Evolutionary conservation across 2,329 filamentous ascomycete genomes (phyloP).

Genomic region (Epichloe baconii): DNA sequence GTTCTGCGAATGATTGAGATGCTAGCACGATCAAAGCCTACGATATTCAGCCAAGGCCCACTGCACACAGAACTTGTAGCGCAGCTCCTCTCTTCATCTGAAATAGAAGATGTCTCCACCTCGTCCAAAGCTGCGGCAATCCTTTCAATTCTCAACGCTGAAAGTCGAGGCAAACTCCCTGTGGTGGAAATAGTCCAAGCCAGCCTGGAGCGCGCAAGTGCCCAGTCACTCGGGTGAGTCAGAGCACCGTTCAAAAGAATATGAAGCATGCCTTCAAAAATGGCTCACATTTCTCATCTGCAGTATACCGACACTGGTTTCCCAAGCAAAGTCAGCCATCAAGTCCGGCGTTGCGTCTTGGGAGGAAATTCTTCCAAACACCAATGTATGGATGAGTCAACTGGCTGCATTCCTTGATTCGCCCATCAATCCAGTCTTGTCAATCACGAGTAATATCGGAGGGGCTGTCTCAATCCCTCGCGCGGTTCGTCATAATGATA

Average conservation of each 20-base stretch:
- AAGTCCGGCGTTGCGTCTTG: constrained; percentile 14
- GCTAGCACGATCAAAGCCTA: constrained; percentile 30
- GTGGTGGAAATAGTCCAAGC: constrained; percentile 39
- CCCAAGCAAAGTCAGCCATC: constrained; percentile 26
- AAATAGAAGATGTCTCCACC: constrained; percentile 27
- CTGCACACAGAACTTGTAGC: constrained; percentile 38
- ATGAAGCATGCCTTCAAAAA: neutral
- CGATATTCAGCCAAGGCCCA: constrained; percentile 29
- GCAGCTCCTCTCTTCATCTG: constrained; percentile 39
- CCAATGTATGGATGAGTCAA: constrained; percentile 51
- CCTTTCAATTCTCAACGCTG: constrained; percentile 31
- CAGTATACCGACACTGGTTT: constrained; percentile 39
- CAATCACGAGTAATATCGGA: constrained; percentile 59
- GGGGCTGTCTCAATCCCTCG: constrained; percentile 51
- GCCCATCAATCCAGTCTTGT: constrained; percentile 48
- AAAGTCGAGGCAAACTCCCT: constrained; percentile 28
- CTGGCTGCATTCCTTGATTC: constrained; percentile 40
- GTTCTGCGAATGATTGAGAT: constrained; percentile 34
- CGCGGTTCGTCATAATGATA: neutral
- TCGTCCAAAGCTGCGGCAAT: constrained; percentile 30
- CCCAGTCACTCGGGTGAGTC: constrained; percentile 39
- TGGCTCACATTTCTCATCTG: neutral
- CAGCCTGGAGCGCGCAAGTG: constrained; percentile 36
- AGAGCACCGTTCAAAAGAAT: neutral
- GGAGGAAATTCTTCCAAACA: constrained; percentile 48